phyloP scores from a whole-genome alignment of 495 filamentous ascomycete genomes.

The Niebla homalea region DNA sequence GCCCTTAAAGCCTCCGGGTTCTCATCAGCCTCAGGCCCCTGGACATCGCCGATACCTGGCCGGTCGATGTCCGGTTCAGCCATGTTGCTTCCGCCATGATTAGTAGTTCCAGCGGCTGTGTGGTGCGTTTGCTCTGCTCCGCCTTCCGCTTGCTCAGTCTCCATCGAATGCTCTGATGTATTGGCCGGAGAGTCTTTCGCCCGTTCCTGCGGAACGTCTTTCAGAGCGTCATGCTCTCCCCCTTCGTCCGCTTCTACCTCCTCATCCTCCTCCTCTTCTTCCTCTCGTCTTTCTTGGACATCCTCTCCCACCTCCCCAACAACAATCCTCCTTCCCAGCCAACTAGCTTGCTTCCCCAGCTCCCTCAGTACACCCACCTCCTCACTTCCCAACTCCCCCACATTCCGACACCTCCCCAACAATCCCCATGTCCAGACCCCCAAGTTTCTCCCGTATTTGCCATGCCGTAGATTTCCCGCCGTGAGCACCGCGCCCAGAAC shows the following conservation, averaged over 20 bases:
- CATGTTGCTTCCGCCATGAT: too few relatives aligned
- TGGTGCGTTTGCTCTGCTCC: too few relatives aligned
- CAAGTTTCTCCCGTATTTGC: conserved; percentile 32
- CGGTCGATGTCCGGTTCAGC: too few relatives aligned
- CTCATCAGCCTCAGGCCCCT: too few relatives aligned
- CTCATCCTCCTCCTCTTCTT: conserved; percentile 22
- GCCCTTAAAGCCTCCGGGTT: not conserved
- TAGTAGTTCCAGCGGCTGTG: too few relatives aligned
- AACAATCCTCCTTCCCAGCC: conserved; percentile 16
- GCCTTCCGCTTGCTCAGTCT: not conserved
- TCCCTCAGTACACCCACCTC: conserved; percentile 38
- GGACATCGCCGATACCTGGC: too few relatives aligned
- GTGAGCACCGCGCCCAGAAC: conserved; percentile 31
- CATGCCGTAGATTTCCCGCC: conserved; percentile 31
- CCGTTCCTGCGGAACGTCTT: conserved; percentile 11
- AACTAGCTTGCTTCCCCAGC: conserved; percentile 28
- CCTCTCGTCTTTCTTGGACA: conserved; percentile 13
- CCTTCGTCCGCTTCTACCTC: conserved; percentile 16
- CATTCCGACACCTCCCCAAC: conserved; percentile 33
- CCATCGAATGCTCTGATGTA: not conserved
- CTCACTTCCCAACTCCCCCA: conserved; percentile 33
- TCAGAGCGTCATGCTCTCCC: conserved; percentile 5
- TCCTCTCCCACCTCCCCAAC: conserved; percentile 14
- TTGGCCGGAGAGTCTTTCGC: not conserved
- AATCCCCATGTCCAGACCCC: conserved; percentile 39